Conservation (phyloP, 805 yeast genomes). For the Ogataea dorogensis region DNA sequence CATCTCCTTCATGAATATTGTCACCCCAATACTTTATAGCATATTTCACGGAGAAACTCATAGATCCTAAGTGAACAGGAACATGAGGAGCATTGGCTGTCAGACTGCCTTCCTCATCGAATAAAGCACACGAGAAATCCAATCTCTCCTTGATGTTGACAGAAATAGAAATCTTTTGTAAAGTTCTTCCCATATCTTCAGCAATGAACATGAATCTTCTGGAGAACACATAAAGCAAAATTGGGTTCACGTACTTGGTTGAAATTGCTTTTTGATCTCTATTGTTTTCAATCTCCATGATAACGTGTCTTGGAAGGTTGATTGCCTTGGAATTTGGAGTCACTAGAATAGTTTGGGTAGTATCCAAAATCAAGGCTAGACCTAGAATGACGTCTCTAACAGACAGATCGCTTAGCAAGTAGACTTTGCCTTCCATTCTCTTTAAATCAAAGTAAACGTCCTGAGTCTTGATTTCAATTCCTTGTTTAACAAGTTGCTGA, state of each 20-base stretch:
- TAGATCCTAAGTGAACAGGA: conserved; percentile 49
- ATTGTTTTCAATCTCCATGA: conserved; percentile 24
- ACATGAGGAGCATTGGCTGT: conserved; percentile 35
- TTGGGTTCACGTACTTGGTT: conserved; percentile 41
- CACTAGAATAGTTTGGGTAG: conserved; percentile 38
- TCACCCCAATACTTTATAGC: conserved; percentile 39
- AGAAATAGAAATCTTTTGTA: conserved; percentile 43
- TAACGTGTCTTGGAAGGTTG: conserved; percentile 36
- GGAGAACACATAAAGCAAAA: conserved; percentile 43
- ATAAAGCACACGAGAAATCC: conserved; percentile 49
- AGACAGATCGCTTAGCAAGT: conserved; percentile 44
- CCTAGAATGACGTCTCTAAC: conserved; percentile 56
- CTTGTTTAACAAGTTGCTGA: conserved; percentile 78
- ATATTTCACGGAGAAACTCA: conserved; percentile 42
- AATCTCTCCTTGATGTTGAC: conserved; percentile 48
- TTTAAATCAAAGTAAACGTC: conserved; percentile 72
- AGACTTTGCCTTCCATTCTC: conserved; percentile 46
- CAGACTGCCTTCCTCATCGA: conserved; percentile 42
- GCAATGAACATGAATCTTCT: conserved; percentile 52
- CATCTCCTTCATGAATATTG: conserved; percentile 42
- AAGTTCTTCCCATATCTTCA: conserved; percentile 46
- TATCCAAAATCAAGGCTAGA: conserved; percentile 37
- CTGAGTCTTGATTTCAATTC: conserved; percentile 43
- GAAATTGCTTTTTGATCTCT: conserved; percentile 36
- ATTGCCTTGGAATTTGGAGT: conserved; percentile 35